A percentile compares a stretch with the other conserved stretches of the same genome.
Evolutionary conservation across 2,329 filamentous ascomycete genomes (phyloP).

Genomic region (Aspergillus fischeri): DNA sequence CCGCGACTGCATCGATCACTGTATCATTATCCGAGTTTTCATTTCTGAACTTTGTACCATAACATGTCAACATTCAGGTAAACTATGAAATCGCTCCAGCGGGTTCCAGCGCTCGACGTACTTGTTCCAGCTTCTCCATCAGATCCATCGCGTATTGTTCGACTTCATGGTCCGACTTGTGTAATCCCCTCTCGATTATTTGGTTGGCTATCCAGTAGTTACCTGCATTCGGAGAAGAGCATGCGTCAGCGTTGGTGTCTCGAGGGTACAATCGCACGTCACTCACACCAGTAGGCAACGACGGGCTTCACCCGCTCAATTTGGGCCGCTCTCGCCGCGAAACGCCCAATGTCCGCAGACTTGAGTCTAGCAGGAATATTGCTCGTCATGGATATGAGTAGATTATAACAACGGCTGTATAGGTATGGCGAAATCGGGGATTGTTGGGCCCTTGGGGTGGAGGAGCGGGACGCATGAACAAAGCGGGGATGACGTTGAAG

Average conservation of each 20-base stretch:
- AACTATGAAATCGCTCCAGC: background rate
- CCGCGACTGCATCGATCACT: constrained; percentile 77
- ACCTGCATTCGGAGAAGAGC: constrained; percentile 47
- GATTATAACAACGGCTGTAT: constrained; percentile 3
- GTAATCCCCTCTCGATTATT: constrained; percentile 75
- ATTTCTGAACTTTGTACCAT: constrained; percentile 57
- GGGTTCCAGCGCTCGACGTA: constrained; percentile 31
- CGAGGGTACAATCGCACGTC: background rate
- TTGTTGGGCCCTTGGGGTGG: background rate
- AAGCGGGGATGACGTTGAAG: constrained; percentile 23
- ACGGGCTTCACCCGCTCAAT: constrained; percentile 81
- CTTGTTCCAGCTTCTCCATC: constrained; percentile 87
- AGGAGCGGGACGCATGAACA: constrained; percentile 2
- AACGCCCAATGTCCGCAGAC: constrained; percentile 76
- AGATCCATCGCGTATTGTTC: constrained; percentile 74
- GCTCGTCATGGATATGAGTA: constrained; percentile 58
- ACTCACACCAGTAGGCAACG: constrained; percentile 90
- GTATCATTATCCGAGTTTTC: constrained; percentile 75
- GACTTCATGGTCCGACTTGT: constrained; percentile 72
- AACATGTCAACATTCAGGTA: constrained; percentile 5
- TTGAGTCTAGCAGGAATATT: constrained; percentile 69
- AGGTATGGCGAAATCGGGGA: background rate
- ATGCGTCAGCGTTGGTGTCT: constrained; percentile 15
- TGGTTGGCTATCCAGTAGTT: constrained; percentile 92
- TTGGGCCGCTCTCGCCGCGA: constrained; percentile 77